Percentiles rank a stretch among this genome's conserved stretches.
These are phyloP conservation scores for Grosmannia huntii DNA, from an alignment of 2,329 filamentous ascomycete genomes.

Conservation along the genomic window DNA sequence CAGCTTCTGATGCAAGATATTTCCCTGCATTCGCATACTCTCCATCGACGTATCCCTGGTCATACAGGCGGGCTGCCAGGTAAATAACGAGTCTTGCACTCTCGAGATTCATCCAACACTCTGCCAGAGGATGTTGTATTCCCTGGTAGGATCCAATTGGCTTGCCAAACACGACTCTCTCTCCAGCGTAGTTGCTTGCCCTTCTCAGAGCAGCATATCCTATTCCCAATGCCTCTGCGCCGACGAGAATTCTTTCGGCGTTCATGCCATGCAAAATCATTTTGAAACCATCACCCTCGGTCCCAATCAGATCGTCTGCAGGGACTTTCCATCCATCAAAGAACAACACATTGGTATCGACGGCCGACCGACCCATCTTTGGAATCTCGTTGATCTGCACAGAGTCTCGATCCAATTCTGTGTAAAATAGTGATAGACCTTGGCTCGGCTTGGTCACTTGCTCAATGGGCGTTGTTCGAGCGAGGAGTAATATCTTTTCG, in stretches of 20 bases:
- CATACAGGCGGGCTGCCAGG: conserved; percentile 50
- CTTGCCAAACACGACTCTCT: conserved; percentile 50
- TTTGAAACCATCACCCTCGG: conserved; percentile 65
- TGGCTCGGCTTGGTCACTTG: conserved; percentile 17
- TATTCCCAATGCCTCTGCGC: conserved; percentile 66
- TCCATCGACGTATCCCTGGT: conserved; percentile 16
- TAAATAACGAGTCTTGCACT: conserved; percentile 51
- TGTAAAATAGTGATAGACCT: conserved; percentile 67
- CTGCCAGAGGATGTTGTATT: conserved; percentile 51
- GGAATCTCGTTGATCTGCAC: conserved; percentile 60
- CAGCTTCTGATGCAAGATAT: conserved; percentile 53
- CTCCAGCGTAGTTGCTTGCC: conserved; percentile 53
- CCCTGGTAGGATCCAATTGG: conserved; percentile 55
- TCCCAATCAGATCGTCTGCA: conserved; percentile 52
- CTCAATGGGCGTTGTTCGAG: conserved; percentile 48
- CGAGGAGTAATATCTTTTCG: conserved; percentile 68
- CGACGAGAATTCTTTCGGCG: conserved; percentile 60
- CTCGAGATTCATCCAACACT: conserved; percentile 52
- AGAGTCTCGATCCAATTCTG: conserved; percentile 52
- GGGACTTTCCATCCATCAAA: conserved; percentile 65
- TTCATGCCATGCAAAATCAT: conserved; percentile 73
- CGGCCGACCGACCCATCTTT: conserved; percentile 73
- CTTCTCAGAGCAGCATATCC: conserved; percentile 58
- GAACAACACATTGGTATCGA: conserved; percentile 79
- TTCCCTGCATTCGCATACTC: conserved; percentile 46